Base-by-base conservation (phyloP, 148 eudicot genomes). In the Nepenthes gracilis region DNA sequence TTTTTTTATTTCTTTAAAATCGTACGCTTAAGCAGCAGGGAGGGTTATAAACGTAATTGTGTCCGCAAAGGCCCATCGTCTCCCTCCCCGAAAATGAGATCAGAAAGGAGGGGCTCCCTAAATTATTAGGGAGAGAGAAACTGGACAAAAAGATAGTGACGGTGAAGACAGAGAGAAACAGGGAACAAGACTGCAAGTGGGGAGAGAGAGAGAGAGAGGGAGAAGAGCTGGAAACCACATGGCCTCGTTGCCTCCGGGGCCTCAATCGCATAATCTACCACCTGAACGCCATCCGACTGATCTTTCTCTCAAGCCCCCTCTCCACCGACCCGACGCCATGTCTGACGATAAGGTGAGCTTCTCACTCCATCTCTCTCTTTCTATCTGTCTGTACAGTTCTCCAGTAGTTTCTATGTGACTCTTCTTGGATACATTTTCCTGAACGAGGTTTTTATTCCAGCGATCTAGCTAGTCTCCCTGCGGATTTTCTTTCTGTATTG, bases 301-400 rank as follows among this genome's bases (percentile, higher is more conserved):
- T 64, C 59, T 36, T 11, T 9, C 60, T 2, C 50, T 40, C 37
- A 49, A 34, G 35, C 62, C 35, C 38, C 69, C 54, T 34, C 61
- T 33, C 12, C 61, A n/a, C 61, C 61, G 32, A 4, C 61, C 38
- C 37, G 35, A 33, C 12, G n/a, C 62, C 56, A 58, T 47, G 56
- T 14, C 69, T 33, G 43, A 58, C 54, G 62, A 66, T 58, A 66
- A 66, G 69, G 69, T 60, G 23, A 23, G 23, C 23, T 23, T 47
- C 47, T 7, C 36, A n/a, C 61, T 34, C 11, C 35, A 15, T 47
- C 38, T 35, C 54, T 36, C 55, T 12, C 45, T 35, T 56, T 62
- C 33, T 33, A 14, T 36, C 35, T 64, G 14, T 43, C 5, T 45
- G 36, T 43, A 38, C 15, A 12, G 11, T 15, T 64, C 12, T 35